phyloP scores from a whole-genome alignment of 352 stramenopile species.

The Thalassiosira delicatula region DNA sequence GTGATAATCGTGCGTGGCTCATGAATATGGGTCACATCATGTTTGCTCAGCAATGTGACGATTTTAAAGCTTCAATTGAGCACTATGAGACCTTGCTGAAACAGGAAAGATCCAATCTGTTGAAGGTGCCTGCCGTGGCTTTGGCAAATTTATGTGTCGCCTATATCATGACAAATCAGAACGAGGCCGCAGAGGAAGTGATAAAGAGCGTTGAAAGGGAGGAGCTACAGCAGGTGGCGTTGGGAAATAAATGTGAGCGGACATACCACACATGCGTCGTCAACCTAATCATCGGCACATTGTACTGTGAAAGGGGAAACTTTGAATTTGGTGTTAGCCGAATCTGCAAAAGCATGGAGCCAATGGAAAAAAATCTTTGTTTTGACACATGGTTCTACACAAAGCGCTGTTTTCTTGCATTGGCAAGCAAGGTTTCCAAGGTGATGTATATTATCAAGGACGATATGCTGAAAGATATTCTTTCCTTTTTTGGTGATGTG shows the following conservation, averaged over 20 bases:
- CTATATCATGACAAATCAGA: constrained; percentile 97
- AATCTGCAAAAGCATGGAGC: constrained; percentile 93
- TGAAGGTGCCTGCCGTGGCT: constrained; percentile 94
- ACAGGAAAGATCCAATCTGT: constrained; percentile 71
- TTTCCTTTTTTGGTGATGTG: constrained; percentile 89
- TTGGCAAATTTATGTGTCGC: constrained; percentile 96
- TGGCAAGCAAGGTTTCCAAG: constrained; percentile 92
- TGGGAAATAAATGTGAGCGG: constrained; percentile 49
- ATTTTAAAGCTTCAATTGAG: constrained; percentile 83
- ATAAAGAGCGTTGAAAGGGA: constrained; percentile 94
- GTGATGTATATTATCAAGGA: constrained; percentile 95
- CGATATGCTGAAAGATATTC: constrained; percentile 84
- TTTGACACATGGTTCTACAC: constrained; percentile 95
- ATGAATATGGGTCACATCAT: constrained; percentile 96
- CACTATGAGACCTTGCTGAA: constrained; percentile 97
- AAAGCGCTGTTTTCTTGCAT: constrained; percentile 93
- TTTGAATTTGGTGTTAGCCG: constrained; percentile 91
- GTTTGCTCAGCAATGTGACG: constrained; percentile 89
- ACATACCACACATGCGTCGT: constrained; percentile 93
- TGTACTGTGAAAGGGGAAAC: constrained; percentile 97
- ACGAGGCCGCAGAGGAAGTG: constrained; percentile 94
- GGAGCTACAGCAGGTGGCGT: constrained; percentile 91
- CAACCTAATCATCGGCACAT: constrained; percentile 96
- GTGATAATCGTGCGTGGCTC: constrained; percentile 92
- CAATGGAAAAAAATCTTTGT: constrained; percentile 94